Conservation (phyloP, 371 early-diverging fungal species). For the Rhizomucor pusillus region DNA sequence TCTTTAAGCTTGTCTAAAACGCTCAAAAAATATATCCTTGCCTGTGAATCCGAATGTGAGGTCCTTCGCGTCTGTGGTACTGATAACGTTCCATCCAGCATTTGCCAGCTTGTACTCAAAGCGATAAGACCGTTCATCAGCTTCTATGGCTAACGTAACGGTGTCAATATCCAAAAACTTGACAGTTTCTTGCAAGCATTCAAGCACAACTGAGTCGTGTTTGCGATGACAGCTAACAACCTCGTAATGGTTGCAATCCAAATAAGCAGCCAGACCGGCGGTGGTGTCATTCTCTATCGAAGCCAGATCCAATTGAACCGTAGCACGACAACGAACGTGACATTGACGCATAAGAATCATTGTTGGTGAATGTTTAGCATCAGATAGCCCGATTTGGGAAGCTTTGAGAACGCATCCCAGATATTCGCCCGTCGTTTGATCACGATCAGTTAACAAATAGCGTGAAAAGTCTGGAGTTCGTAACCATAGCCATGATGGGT, state of each 20-base stretch:
- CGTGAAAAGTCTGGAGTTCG: slow-evolving; percentile 10
- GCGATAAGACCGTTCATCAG: slow-evolving; percentile 2
- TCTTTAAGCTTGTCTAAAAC: background rate
- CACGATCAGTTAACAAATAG: slow-evolving; percentile 5
- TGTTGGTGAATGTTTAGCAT: slow-evolving; percentile 5
- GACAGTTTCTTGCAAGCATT: background rate
- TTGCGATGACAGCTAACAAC: background rate
- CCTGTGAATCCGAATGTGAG: slow-evolving; percentile 13
- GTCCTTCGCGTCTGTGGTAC: slow-evolving; percentile 1
- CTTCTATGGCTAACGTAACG: slow-evolving; percentile 9
- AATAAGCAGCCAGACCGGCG: slow-evolving; percentile 9
- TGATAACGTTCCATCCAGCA: background rate
- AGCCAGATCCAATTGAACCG: background rate
- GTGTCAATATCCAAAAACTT: background rate
- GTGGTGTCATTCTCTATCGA: background rate
- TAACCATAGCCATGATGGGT: slow-evolving; percentile 14
- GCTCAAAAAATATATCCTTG: background rate
- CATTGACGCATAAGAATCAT: slow-evolving; percentile 15
- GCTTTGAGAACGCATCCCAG: slow-evolving; percentile 5
- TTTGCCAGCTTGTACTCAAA: slow-evolving; percentile 1
- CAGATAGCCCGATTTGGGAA: background rate
- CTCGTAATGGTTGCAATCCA: slow-evolving; percentile 8
- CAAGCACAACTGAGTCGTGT: background rate
- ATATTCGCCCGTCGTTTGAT: background rate
- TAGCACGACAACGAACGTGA: slow-evolving; percentile 11